phyloP scores from a whole-genome alignment of 108 stramenopile genomes.

The Craspedostauros australis region DNA sequence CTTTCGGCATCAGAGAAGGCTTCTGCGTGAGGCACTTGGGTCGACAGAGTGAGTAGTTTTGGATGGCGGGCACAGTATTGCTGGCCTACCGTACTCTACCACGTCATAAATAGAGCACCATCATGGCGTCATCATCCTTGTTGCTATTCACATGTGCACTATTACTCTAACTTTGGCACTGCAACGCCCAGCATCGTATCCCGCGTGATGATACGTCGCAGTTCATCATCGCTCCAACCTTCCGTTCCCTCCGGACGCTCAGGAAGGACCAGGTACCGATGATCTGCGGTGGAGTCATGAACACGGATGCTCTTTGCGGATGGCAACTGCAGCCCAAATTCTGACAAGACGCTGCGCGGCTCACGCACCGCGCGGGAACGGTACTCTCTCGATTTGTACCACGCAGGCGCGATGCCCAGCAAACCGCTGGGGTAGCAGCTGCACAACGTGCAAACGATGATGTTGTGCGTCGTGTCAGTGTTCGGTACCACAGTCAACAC shows the following conservation, averaged over 20 bases:
- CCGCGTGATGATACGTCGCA: slow-evolving; percentile 37
- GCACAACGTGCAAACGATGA: slow-evolving; percentile 61
- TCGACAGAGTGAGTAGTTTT: no score
- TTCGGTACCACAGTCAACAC: slow-evolving; percentile 44
- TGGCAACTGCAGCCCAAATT: slow-evolving; percentile 37
- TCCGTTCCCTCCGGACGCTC: slow-evolving; percentile 40
- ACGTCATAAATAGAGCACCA: no score
- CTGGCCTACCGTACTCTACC: no score
- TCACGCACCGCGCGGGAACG: slow-evolving; percentile 61
- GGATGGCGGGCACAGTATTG: no score
- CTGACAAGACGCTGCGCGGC: slow-evolving; percentile 41
- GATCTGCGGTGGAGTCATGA: slow-evolving; percentile 70
- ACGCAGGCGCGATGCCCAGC: slow-evolving; percentile 51
- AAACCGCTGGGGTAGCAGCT: slow-evolving; percentile 55
- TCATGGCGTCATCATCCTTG: no score
- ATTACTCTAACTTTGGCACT: no score
- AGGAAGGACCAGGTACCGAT: slow-evolving; percentile 59
- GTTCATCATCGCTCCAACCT: slow-evolving; percentile 36
- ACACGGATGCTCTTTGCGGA: slow-evolving; percentile 22
- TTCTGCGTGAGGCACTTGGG: no score
- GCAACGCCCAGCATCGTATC: slow-evolving; percentile 57
- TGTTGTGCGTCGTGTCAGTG: slow-evolving; percentile 42
- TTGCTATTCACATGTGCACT: no score
- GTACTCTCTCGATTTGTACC: slow-evolving; percentile 63
- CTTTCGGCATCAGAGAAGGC: background rate